A percentile compares a stretch with the other conserved stretches of the same genome.
These are phyloP conservation scores for Protostelium mycophagum DNA, from an alignment of 78 protist genomes.

Conservation along the genomic window DNA sequence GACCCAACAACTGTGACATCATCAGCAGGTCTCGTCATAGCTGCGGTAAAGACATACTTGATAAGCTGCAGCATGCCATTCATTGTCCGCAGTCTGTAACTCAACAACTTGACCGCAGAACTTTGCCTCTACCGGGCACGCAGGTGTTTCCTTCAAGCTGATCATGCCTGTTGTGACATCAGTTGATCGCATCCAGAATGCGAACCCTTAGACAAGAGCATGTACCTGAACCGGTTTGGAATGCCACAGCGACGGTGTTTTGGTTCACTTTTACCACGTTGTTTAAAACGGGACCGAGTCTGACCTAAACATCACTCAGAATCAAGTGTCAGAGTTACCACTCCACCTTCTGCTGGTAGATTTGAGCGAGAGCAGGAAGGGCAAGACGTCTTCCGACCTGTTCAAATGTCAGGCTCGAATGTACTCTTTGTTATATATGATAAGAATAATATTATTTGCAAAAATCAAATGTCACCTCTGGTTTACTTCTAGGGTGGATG, in stretches of 20 bases:
- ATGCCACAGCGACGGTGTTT: neutral
- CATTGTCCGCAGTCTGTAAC: neutral
- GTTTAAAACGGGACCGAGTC: neutral
- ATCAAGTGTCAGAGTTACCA: no score
- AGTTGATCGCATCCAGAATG: no score
- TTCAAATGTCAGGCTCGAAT: neutral
- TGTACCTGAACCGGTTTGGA: neutral
- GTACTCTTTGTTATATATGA: no score
- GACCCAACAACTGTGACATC: neutral
- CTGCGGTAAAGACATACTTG: neutral
- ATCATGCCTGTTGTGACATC: no score
- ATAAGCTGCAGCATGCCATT: neutral
- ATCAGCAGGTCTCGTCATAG: neutral
- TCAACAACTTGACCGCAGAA: neutral
- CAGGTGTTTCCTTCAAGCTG: neutral
- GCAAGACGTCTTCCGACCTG: neutral
- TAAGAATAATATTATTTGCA: no score
- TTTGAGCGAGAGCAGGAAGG: neutral
- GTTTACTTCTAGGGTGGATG: neutral
- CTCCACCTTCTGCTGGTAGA: neutral
- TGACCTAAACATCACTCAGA: no score
- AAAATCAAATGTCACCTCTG: neutral
- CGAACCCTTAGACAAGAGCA: neutral
- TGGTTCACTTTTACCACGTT: neutral
- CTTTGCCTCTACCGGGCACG: neutral